Conservation (phyloP, 352 stramenopile genomes). For the Albugo candida region DNA sequence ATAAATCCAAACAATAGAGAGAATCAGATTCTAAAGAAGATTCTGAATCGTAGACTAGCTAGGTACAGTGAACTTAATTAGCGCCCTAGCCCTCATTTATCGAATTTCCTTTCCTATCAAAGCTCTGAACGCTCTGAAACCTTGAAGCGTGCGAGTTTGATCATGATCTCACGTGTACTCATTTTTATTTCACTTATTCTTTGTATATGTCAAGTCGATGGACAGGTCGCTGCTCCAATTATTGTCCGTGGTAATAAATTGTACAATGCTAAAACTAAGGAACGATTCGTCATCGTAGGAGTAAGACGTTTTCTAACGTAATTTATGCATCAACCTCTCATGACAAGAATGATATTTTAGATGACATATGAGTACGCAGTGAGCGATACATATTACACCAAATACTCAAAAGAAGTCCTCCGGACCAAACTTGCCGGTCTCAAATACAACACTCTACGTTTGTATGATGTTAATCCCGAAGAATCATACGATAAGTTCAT, state of each 20-base stretch:
- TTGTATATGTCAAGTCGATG: too few species aligned
- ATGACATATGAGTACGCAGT: constrained; percentile 79
- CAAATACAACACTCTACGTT: constrained; percentile 64
- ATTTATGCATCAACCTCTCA: not conserved
- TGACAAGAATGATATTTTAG: constrained; percentile 1
- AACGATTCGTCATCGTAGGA: constrained; percentile 77
- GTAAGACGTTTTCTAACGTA: constrained; percentile 14
- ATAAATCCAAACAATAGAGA: too few species aligned
- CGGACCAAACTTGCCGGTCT: constrained; percentile 39
- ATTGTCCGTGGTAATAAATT: constrained; percentile 76
- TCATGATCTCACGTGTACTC: too few species aligned
- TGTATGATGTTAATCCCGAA: constrained; percentile 77
- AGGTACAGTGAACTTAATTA: too few species aligned
- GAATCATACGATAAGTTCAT: constrained; percentile 74
- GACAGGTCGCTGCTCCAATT: constrained; percentile 9
- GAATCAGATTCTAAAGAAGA: too few species aligned
- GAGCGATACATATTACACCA: constrained; percentile 68
- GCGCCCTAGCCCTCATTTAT: too few species aligned
- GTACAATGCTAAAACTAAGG: constrained; percentile 59
- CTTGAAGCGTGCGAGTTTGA: too few species aligned
- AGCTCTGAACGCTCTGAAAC: too few species aligned
- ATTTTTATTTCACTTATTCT: too few species aligned
- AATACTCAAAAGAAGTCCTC: constrained; percentile 64
- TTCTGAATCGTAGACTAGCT: too few species aligned
- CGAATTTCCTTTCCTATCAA: too few species aligned